phyloP scores from a whole-genome alignment of 768 basidiomycete genomes.

The Phylloporus arenicola region DNA sequence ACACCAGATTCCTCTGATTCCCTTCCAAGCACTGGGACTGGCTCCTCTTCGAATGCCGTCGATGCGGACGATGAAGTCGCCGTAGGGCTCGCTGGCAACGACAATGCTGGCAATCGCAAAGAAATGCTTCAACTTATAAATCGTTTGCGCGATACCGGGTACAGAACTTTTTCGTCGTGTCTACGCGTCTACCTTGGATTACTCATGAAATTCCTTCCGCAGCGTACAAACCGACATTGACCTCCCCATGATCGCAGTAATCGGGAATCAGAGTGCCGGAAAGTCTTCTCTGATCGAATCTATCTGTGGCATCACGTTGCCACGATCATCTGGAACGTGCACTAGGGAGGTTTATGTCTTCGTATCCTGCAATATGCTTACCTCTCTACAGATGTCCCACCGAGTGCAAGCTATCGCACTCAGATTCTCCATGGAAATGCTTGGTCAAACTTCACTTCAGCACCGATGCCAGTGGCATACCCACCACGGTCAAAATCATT shows the following conservation, averaged over 20 bases:
- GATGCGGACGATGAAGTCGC: conserved; percentile 10
- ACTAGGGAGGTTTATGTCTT: conserved; percentile 42
- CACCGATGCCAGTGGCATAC: conserved; percentile 35
- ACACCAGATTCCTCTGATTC: background rate
- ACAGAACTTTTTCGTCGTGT: background rate
- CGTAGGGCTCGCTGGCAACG: conserved; percentile 51
- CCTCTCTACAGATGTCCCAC: conserved; percentile 46
- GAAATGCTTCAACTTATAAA: conserved; percentile 57
- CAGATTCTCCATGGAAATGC: conserved; percentile 44
- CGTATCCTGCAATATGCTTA: background rate
- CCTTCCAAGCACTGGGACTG: background rate
- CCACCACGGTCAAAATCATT: conserved; percentile 35
- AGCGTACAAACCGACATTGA: conserved; percentile 69
- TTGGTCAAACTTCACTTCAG: conserved; percentile 43
- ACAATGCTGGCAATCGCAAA: conserved; percentile 38
- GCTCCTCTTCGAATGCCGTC: background rate
- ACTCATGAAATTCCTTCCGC: background rate
- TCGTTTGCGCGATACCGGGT: conserved; percentile 60
- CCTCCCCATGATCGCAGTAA: conserved; percentile 64
- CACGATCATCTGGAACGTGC: conserved; percentile 66
- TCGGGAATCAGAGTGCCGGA: conserved; percentile 66
- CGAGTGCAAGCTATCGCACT: conserved; percentile 48
- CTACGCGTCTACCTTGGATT: background rate
- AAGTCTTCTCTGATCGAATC: conserved; percentile 74
- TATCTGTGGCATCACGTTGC: conserved; percentile 65